phyloP scores from a whole-genome alignment of 2,329 filamentous ascomycete genomes.

The Talaromyces islandicus region DNA sequence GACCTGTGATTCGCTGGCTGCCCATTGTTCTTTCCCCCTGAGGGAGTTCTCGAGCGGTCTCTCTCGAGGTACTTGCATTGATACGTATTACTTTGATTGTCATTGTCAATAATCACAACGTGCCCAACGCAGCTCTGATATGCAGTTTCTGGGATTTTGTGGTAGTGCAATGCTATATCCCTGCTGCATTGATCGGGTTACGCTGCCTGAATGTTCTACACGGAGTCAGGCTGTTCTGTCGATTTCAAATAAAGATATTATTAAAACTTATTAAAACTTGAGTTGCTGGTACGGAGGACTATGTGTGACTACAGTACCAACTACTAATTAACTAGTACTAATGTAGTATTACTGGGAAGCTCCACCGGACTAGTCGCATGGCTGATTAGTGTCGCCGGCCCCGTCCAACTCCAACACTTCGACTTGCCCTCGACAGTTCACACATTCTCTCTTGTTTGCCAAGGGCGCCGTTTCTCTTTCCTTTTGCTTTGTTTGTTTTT shows the following conservation, averaged over 20 bases:
- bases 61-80: too few species aligned
- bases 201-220: neutral
- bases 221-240: neutral
- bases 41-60: neutral
- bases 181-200: neutral
- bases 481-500: neutral
- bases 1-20: neutral
- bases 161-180: neutral
- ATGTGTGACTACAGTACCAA: neutral
- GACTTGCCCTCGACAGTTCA: neutral
- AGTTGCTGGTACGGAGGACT: neutral
- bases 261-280: neutral
- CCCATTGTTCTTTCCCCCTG: neutral
- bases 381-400: neutral
- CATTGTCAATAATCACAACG: neutral
- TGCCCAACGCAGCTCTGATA: neutral
- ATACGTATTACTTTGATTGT: neutral
- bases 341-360: neutral
- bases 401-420: neutral
- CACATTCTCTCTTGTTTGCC: neutral
- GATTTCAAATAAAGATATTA: neutral
- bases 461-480: neutral
- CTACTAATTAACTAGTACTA: too few species aligned
- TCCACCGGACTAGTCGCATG: neutral
- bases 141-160: neutral